Evolutionary conservation across 371 early-diverging fungal species (phyloP), one percentile per base, ranked within the genome.

Genomic region (Mortierella sp.): DNA sequence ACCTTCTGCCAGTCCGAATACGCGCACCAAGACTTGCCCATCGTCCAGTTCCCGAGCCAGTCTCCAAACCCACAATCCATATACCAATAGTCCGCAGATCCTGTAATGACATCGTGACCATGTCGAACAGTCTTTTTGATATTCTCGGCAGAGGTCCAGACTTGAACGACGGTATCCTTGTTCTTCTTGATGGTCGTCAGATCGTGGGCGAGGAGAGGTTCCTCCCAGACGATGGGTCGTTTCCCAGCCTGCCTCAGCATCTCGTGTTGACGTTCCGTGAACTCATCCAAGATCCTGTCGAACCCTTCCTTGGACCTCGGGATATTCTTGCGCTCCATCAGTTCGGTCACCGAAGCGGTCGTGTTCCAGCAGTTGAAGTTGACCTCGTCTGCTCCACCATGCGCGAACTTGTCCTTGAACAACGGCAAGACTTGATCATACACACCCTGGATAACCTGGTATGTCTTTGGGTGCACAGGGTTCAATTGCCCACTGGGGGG

Each of bases 1-100:
- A 94, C 93, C 75, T 90, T 91, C 89, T 95, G 95, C 96, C 95
- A 96, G 48, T 91, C 88, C 91, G 96, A 95, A 89, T 91, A 95
- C 11, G 96, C 92, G 76, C 96, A 95, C 95, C 95, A 95, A 49
- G 93, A 93, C 43, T 89, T 90, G 44, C 91, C 90, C 72, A 78
- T 27, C 0, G 74, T 81, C 79, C 81, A 81, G 48, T 81, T 84
- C 0, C 79, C 81, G 16, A 84, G 70, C 85, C 79, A 81, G 55
- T 90, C 92, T 38, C 93, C 94, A 56, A 88, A 89, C 43, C 93
- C 93, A 77, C 94, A 94, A 76, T 95, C 95, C 49, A 95, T 88
- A 77, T 93, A 94, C 90, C 94, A 93, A 84, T 91, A 92, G 71
- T 92, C 91, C n/a, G 83, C 88, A 27, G 87, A 88, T 29, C 92